Evolutionary conservation across 1,284 basidiomycete species (phyloP), one percentile per base, ranked within the genome.

Genomic region (Ceratobasidium sp.): DNA sequence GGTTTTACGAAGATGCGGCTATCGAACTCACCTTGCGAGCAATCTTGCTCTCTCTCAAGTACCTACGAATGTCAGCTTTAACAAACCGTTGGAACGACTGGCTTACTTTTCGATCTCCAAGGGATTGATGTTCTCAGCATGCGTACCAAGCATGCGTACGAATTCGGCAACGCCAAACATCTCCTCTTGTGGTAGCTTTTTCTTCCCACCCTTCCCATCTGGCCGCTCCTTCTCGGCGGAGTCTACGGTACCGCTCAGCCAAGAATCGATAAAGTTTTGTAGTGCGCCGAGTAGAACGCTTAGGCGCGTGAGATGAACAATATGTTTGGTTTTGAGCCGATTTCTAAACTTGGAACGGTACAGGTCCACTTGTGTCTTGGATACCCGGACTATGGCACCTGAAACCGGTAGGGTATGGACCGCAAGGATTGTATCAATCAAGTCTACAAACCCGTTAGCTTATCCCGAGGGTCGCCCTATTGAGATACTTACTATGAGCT

Each of bases 1-100:
- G 38, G 25, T 25, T 52, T 1, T n/a, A 27, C 12, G 4, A 1
- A 45, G 34, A 31, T 15, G 20, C 22, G 20, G 25, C 12, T 2
- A 38, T 60, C 34, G 1, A 43, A 27, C 69, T 25, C 49, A 76
- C 75, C 76, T 84, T 82, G 50, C 82, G 77, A 3, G 84, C 80
- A 52, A 95, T 90, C 82, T 96, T 96, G 75, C 92, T 96, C 69
- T 84, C 86, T 76, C 87, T 90, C 56, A 98, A 80, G 80, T 98
- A 99, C 32, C 60, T 64, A n/a, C 25, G 3, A 40, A 22, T 34
- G 31, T 64, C 27, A 38, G 49, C 15, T 10, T 20, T 35, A 20
- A 31, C 27, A 29, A 17, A 12, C 20, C 22, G n/a, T 5, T 42
- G n/a, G 42, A 52, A 35, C 8, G 2, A n/a, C 3, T 17, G n/a